Base-by-base conservation (phyloP, 768 basidiomycete genomes). In the Trametes coccinea region DNA sequence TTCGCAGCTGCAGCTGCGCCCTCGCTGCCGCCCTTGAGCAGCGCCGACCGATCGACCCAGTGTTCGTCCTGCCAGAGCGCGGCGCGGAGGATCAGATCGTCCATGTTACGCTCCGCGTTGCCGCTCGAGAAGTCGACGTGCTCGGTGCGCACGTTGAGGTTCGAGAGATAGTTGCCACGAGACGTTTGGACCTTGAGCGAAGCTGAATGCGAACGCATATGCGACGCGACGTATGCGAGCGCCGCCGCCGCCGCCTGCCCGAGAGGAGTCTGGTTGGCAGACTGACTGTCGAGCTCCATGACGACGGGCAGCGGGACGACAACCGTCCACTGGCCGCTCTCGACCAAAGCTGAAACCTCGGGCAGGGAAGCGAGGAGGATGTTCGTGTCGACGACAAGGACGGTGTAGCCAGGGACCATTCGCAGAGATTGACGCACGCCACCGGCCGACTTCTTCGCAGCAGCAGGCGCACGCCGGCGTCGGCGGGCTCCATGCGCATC, bases 211-310 rank as follows among this genome's bases (percentile, higher is more conserved):
- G 89, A 81, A 52, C 89, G 90, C 61, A 98, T 75, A 66, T 89
- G 87, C 1, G 84, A 77, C 2, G 88, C 83, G 66, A 98, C 83
- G 69, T 93, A 97, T 0, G 79, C 64, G 61, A 97, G 77, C 0
- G 95, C 92, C 10, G 80, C 78, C 40, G 79, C 78, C 0, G 97
- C 95, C 0, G 91, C 85, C 48, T 85, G 81, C 43, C 89, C 92
- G 27, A 98, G 87, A 46, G 82, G 80, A 0, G 82, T 73, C 0
- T 82, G 74, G 65, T 90, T 88, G 59, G 78, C 74, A 0, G 83
- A 80, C 7, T 98, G 85, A n/a, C 95, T 94, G 66, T 99, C 96
- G 7, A 99, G 87, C 68, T 99, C 97, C 82, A 95, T 98, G 70
- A 98, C 84, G 63, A 97, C 96, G 0, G 95, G 95, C 3, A 98